Conservation (phyloP, 805 yeast species). For the Kuraishia cidri region DNA sequence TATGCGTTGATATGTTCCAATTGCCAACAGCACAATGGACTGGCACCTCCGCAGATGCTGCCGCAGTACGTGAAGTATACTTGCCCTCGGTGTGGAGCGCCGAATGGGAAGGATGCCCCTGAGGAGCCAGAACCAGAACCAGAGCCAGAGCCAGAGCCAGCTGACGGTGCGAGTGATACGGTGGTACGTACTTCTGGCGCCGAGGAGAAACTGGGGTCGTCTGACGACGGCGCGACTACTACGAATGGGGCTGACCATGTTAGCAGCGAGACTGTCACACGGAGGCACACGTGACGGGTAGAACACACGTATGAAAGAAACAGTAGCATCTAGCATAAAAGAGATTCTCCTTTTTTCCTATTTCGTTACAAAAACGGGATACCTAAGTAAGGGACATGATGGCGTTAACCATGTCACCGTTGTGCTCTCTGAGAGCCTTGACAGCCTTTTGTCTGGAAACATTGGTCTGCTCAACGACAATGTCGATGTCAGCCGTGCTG, state of each 20-base stretch:
- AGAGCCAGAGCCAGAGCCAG: not conserved
- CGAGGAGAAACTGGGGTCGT: no score
- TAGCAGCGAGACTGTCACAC: no score
- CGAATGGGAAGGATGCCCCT: conserved; percentile 15
- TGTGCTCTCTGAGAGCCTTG: conserved; percentile 80
- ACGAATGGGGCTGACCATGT: no score
- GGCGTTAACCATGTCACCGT: conserved; percentile 93
- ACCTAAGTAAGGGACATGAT: conserved; percentile 86
- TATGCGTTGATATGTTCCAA: conserved; percentile 63
- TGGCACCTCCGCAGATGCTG: conserved; percentile 62
- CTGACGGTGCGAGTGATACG: no score
- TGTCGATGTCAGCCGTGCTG: conserved; percentile 70
- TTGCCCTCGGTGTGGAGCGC: conserved; percentile 57
- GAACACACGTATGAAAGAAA: no score
- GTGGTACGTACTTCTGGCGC: no score
- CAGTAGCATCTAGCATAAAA: no score
- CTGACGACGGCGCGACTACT: no score
- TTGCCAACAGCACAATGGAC: conserved; percentile 71
- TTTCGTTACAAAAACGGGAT: no score
- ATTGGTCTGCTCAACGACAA: conserved; percentile 87
- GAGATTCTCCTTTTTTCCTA: no score
- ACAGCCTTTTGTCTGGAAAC: conserved; percentile 86
- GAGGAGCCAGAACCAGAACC: not conserved
- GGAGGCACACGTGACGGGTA: no score
- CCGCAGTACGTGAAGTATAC: conserved; percentile 43